Base-by-base conservation (phyloP, 768 basidiomycete species). In the Podaxis pistillaris region DNA sequence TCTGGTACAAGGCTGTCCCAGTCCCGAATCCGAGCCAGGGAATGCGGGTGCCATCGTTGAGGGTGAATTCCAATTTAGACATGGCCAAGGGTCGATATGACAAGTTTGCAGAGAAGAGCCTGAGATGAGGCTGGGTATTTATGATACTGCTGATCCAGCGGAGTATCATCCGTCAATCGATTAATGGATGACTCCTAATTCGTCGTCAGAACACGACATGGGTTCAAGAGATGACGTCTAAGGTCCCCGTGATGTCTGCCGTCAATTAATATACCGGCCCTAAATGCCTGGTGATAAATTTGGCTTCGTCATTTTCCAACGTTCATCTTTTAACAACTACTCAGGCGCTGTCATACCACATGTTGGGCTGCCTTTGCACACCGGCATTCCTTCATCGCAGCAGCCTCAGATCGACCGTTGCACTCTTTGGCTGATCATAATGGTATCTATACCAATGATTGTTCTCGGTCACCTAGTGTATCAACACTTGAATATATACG, bases 291-390 rank as follows among this genome's bases (percentile, higher is more conserved):
- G 12, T 56, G 57, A 66, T 71, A 69, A 64, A 66, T 46, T 19
- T 44, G 40, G 49, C 17, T 28, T 36, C 4, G 26, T 30, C 36
- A 6, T 30, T 8, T 19, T n/a, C 33, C 26, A 33, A 1, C 5
- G 62, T 71, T 71, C 78, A 86, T 86, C 83, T 86, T 87, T 86
- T 87, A 86, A 86, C 86, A 86, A 82, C 76, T 76, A 76, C 75
- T 66, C 77, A 82, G 86, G 81, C 76, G 69, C 79, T 71, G 67
- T 70, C 69, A 69, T 78, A 81, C 81, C 82, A 86, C 83, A 87
- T 85, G 82, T 74, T 80, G 70, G 81, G 71, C 76, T 80, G 79
- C 76, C 72, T 65, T 8, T 56, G 64, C 55, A 62, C 69, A 75
- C 38, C 22, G 60, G 69, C 80, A 79, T 74, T 79, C 81, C 72